These are phyloP conservation scores for Clarireedia homoeocarpa DNA, from an alignment of 2,329 filamentous ascomycete genomes.

Conservation along the genomic window DNA sequence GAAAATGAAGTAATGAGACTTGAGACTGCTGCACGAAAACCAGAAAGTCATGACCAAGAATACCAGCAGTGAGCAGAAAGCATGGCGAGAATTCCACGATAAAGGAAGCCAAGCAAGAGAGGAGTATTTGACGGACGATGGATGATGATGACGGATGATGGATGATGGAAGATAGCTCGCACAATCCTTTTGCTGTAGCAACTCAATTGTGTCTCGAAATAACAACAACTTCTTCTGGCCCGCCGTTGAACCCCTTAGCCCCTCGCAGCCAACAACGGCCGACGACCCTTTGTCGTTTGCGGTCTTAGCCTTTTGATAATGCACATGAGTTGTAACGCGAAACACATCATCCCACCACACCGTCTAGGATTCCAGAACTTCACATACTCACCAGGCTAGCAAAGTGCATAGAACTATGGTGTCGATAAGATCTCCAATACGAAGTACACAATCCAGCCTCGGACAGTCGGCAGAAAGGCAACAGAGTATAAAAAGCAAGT, in stretches of 20 bases:
- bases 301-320: background rate
- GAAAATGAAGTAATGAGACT: background rate
- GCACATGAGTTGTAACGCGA: no score
- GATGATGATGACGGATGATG: background rate
- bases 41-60: background rate
- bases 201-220: background rate
- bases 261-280: background rate
- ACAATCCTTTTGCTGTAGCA: background rate
- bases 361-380: background rate
- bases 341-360: background rate
- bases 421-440: no score
- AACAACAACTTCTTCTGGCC: background rate
- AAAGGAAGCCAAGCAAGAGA: background rate
- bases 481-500: no score
- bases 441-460: no score
- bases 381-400: no score
- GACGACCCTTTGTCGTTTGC: no score
- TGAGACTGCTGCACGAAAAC: constrained; percentile 1
- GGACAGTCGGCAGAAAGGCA: no score
- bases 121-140: background rate
- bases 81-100: constrained; percentile 1
- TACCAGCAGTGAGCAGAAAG: background rate
- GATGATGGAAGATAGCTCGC: no score
- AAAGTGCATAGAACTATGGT: no score
- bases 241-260: background rate